These are phyloP conservation scores for Candida ficus DNA, from an alignment of 805 yeast species.

Conservation along the genomic window DNA sequence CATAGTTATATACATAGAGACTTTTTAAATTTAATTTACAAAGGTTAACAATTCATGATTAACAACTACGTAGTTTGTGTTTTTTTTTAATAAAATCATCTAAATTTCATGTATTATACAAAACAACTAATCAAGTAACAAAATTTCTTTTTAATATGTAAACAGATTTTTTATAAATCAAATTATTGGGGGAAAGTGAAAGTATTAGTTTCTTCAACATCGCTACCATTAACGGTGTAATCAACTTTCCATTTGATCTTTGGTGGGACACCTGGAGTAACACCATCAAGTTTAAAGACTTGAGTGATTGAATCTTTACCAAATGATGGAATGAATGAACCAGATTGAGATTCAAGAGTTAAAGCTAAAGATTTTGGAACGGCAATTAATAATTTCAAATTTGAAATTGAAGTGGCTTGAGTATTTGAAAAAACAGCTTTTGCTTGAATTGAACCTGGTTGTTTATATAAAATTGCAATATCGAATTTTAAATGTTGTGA, in stretches of 20 bases:
- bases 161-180: not conserved
- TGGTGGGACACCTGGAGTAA: conserved; percentile 34
- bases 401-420: conserved; percentile 37
- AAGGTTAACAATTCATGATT: too few relatives aligned
- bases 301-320: conserved; percentile 50
- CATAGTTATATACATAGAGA: too few relatives aligned
- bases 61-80: too few relatives aligned
- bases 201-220: conserved; percentile 55
- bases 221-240: conserved; percentile 43
- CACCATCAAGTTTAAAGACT: conserved; percentile 35
- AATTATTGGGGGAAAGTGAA: conserved; percentile 28
- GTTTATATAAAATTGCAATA: conserved; percentile 33
- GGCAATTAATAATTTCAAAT: conserved; percentile 59
- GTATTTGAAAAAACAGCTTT: conserved; percentile 49
- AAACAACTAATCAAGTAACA: too few relatives aligned
- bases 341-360: conserved; percentile 57
- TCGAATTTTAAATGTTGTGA: conserved; percentile 46
- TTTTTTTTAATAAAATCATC: not conserved
- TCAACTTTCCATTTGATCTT: conserved; percentile 75
- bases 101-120: not conserved
- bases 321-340: conserved; percentile 44
- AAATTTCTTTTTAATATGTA: too few relatives aligned
- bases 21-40: too few relatives aligned
- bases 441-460: conserved; percentile 37
- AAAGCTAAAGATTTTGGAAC: conserved; percentile 61